Conservation (phyloP, 2,329 filamentous ascomycete genomes). For the Apiospora kogelbergensis region DNA sequence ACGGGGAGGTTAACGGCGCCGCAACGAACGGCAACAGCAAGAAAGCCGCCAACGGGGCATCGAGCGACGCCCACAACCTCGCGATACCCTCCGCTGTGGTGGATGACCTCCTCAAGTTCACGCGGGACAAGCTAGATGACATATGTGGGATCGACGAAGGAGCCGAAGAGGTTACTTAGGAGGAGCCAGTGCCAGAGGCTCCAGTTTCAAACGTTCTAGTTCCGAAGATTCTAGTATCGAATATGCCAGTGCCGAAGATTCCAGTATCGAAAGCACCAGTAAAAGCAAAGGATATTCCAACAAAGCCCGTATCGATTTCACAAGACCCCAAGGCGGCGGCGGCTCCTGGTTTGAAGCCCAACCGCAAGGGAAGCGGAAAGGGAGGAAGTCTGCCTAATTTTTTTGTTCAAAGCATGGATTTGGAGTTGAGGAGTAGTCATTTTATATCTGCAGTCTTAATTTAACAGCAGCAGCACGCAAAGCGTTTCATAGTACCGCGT, state of each 20-base stretch:
- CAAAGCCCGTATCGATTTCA: too few relatives aligned
- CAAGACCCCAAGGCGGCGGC: too few relatives aligned
- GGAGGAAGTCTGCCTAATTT: not conserved
- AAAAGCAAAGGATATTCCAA: too few relatives aligned
- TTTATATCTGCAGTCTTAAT: not conserved
- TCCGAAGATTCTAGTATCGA: too few relatives aligned
- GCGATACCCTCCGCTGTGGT: constrained; percentile 60
- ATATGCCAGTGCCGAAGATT: too few relatives aligned
- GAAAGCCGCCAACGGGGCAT: constrained; percentile 17
- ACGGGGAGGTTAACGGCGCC: constrained; percentile 13
- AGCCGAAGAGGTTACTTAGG: too few relatives aligned
- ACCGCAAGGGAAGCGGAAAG: not conserved
- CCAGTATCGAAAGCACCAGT: too few relatives aligned
- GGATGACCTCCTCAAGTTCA: constrained; percentile 61
- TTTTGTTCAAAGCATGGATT: constrained; percentile 2
- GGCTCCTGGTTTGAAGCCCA: too few relatives aligned
- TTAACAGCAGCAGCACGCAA: not conserved
- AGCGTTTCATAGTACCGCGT: not conserved
- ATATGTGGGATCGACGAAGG: constrained; percentile 41
- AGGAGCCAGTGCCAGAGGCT: too few relatives aligned
- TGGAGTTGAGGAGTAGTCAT: constrained; percentile 5
- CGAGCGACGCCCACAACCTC: constrained; percentile 37
- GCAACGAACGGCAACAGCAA: constrained; percentile 27
- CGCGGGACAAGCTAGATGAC: constrained; percentile 57
- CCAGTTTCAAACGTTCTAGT: too few relatives aligned